Evolutionary conservation across 2,329 filamentous ascomycete species (phyloP).

Genomic region (Nemania sp.): DNA sequence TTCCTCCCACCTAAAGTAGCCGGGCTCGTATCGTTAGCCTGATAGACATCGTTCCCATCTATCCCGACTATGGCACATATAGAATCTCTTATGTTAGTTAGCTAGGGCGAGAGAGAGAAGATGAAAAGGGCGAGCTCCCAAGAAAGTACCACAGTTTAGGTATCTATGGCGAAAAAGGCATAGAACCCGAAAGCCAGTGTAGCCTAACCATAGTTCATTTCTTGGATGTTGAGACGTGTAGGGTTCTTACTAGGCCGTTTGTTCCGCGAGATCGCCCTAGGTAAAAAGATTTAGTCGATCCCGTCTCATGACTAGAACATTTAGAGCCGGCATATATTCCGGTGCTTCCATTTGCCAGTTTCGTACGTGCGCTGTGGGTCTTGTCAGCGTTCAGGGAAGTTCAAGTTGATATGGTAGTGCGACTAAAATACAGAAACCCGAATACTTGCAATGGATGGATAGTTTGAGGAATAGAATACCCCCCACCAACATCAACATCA

Average conservation of each 20-base stretch:
- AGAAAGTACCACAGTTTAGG: too few relatives aligned
- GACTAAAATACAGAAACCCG: too few relatives aligned
- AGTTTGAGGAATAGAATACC: too few relatives aligned
- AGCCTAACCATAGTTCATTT: conserved; percentile 1
- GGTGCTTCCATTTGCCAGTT: not conserved
- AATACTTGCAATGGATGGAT: too few relatives aligned
- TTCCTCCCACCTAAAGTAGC: not conserved
- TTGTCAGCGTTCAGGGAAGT: too few relatives aligned
- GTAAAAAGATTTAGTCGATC: not conserved
- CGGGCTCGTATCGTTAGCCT: not conserved
- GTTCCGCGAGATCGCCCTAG: conserved; percentile 4
- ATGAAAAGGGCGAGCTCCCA: too few relatives aligned
- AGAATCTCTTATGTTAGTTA: too few relatives aligned
- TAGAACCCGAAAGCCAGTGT: not conserved
- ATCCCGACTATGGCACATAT: not conserved
- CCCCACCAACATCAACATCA: too few relatives aligned
- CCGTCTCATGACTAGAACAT: not conserved
- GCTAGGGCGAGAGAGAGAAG: too few relatives aligned
- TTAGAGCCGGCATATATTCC: too few relatives aligned
- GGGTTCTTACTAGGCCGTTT: not conserved
- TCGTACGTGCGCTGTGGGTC: not conserved
- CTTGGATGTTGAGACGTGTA: conserved; percentile 8
- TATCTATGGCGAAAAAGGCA: not conserved
- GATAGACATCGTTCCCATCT: not conserved
- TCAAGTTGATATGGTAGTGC: too few relatives aligned